These are phyloP conservation scores for Aspergillus ustus DNA, from an alignment of 2,329 filamentous ascomycete genomes.

Conservation along the genomic window DNA sequence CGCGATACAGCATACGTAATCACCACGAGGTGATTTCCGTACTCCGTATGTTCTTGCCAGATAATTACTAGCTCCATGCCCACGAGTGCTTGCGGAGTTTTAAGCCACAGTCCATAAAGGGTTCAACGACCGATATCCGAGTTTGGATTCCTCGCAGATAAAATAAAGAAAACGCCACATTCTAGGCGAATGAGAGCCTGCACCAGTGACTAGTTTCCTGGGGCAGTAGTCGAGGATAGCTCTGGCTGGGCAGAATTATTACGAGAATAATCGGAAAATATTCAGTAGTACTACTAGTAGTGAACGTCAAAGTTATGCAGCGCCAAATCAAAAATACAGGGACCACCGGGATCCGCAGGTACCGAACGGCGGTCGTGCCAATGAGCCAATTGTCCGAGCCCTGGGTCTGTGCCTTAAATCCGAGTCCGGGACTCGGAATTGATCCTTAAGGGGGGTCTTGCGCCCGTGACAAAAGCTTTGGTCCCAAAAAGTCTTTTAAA, in stretches of 20 bases:
- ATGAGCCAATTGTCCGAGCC: neutral
- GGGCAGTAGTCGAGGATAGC: neutral
- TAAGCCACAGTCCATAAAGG: neutral
- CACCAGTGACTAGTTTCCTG: no score
- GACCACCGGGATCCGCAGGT: neutral
- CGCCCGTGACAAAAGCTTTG: neutral
- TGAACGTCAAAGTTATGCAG: neutral
- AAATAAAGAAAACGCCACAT: neutral
- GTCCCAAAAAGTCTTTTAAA: neutral
- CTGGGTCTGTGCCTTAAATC: neutral
- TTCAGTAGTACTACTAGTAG: no score
- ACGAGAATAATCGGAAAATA: neutral
- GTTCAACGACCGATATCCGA: neutral
- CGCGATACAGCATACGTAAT: neutral
- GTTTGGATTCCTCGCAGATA: neutral
- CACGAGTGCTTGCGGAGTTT: neutral
- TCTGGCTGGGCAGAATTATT: neutral
- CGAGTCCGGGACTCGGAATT: neutral
- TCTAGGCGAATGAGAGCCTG: neutral
- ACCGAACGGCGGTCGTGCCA: neutral
- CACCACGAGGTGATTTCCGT: neutral
- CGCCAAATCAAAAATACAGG: neutral
- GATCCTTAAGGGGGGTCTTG: neutral
- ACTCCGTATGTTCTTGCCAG: neutral
- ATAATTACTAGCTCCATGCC: no score